phyloP scores from a whole-genome alignment of 148 eudicot species.

The Euryodendron excelsum region DNA sequence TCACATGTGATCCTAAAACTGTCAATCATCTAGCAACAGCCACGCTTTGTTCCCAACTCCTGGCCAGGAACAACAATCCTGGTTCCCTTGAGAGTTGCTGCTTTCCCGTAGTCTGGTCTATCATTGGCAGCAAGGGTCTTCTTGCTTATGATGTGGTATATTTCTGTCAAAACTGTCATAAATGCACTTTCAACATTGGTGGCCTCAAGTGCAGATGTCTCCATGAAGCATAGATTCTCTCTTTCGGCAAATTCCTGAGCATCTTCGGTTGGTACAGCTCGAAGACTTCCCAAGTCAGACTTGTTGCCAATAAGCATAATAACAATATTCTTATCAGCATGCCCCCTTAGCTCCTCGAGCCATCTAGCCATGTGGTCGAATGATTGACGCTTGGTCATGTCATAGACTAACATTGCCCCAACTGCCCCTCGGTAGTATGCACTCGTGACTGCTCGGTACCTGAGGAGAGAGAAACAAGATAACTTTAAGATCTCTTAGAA shows the following conservation, averaged over 20 bases:
- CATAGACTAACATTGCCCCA: conserved; percentile 63
- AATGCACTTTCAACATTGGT: conserved; percentile 57
- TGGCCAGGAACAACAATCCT: conserved; percentile 37
- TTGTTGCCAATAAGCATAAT: conserved; percentile 59
- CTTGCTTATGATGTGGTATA: conserved; percentile 41
- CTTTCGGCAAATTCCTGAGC: conserved; percentile 61
- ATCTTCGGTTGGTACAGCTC: conserved; percentile 58
- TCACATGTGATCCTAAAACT: background rate
- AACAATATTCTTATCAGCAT: conserved; percentile 54
- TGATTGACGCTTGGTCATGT: conserved; percentile 57
- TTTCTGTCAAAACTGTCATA: conserved; percentile 37
- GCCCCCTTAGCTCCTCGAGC: conserved; percentile 58
- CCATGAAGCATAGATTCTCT: conserved; percentile 59
- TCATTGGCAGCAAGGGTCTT: conserved; percentile 37
- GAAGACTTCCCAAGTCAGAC: conserved; percentile 45
- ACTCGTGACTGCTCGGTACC: conserved; percentile 66
- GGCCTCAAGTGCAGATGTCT: conserved; percentile 58
- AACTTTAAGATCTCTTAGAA: background rate
- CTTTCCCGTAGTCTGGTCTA: conserved; percentile 14
- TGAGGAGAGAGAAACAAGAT: conserved; percentile 10
- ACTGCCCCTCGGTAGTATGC: conserved; percentile 68
- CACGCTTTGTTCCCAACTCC: conserved; percentile 15
- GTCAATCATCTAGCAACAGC: conserved; percentile 1
- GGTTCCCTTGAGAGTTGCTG: conserved; percentile 37
- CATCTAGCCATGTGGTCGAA: conserved; percentile 59